Conservation (phyloP, 345 rosid genomes). For the Geranium brycei region DNA sequence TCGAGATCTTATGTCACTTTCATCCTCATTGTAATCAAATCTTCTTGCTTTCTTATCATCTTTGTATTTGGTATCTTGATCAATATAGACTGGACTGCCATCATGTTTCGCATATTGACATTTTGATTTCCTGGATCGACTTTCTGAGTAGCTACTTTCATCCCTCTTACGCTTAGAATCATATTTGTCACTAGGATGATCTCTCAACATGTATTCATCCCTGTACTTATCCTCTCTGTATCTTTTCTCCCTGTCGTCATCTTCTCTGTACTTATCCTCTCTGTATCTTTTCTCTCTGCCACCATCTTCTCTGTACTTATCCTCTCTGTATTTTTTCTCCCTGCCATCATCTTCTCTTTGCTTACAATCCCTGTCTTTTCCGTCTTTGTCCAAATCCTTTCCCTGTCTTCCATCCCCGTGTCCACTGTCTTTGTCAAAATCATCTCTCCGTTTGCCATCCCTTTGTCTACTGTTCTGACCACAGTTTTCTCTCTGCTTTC, state of each 20-base stretch:
- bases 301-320: not conserved
- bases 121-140: not conserved
- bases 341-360: no score
- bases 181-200: not conserved
- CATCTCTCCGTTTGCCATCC: not conserved
- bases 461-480: not conserved
- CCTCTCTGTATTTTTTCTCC: no score
- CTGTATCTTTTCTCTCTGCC: not conserved
- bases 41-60: not conserved
- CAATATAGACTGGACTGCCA: not conserved
- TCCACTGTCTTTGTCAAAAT: not conserved
- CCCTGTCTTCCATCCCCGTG: not conserved
- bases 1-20: not conserved
- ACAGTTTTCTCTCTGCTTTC: not conserved
- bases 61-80: not conserved
- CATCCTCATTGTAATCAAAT: not conserved
- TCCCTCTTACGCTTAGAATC: not conserved
- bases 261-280: not conserved
- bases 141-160: not conserved
- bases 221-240: not conserved
- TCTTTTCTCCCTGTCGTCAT: conserved; percentile 1
- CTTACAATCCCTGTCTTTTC: no score
- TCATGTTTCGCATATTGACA: not conserved
- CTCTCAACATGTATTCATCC: not conserved
- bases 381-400: no score